These are phyloP conservation scores for Vachellia pachyceras DNA, from an alignment of 306 rosid species.

Conservation along the genomic window DNA sequence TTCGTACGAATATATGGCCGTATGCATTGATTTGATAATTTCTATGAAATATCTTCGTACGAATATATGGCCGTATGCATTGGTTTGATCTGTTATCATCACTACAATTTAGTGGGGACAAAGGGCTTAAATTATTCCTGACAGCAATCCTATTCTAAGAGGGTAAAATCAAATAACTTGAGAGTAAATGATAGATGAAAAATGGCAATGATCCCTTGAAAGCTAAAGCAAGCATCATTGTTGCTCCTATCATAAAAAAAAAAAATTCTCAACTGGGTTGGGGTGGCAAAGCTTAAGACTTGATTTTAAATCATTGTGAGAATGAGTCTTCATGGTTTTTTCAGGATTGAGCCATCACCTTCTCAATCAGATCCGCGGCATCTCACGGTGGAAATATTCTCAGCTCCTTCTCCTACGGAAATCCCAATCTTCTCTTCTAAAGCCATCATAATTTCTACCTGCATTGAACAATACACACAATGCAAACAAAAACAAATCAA, in stretches of 20 bases:
- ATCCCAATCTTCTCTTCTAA: constrained; percentile 74
- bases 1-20: too few species aligned
- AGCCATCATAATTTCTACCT: constrained; percentile 78
- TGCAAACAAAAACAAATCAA: background rate
- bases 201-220: background rate
- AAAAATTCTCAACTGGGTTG: background rate
- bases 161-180: background rate
- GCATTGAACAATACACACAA: background rate
- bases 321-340: background rate
- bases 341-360: constrained; percentile 41
- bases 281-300: background rate
- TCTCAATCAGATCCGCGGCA: constrained; percentile 73
- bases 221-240: background rate
- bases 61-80: background rate
- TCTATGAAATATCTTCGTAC: background rate
- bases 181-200: background rate
- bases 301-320: background rate
- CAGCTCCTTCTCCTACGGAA: constrained; percentile 72
- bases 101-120: background rate
- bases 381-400: constrained; percentile 74
- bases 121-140: background rate
- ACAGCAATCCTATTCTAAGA: background rate
- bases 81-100: background rate
- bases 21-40: background rate
- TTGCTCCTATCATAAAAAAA: background rate